A percentile compares a stretch with the other conserved stretches of the same genome.
Conservation (phyloP, 164 flowering plant species). For the Protea cynaroides region DNA sequence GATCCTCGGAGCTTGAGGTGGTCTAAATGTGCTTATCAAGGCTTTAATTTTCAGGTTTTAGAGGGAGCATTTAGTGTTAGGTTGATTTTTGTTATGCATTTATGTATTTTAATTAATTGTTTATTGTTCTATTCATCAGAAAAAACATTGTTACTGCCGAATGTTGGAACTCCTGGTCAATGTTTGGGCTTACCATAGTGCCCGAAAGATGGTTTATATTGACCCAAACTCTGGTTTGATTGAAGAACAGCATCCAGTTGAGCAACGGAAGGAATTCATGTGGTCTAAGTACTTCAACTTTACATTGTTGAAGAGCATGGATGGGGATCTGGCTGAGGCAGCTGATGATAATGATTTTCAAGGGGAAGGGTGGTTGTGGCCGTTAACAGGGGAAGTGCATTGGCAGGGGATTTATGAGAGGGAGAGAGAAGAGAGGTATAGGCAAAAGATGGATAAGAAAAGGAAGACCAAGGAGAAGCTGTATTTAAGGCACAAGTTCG, state of each 20-base stretch:
- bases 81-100: constrained; percentile 2
- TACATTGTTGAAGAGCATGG: constrained; percentile 85
- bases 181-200: constrained; percentile 98
- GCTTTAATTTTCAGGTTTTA: constrained; percentile 3
- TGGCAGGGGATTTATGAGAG: constrained; percentile 93
- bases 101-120: neutral
- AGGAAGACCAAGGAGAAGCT: constrained; percentile 63
- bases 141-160: constrained; percentile 83
- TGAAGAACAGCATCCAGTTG: constrained; percentile 81
- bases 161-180: constrained; percentile 79
- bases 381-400: constrained; percentile 86
- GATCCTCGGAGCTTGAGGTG: constrained; percentile 72
- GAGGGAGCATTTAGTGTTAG: neutral
- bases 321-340: constrained; percentile 94
- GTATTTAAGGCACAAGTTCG: constrained; percentile 58
- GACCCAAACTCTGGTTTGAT: constrained; percentile 65
- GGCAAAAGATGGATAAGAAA: constrained; percentile 91
- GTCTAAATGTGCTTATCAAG: constrained; percentile 2
- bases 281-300: constrained; percentile 77
- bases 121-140: constrained; percentile 33
- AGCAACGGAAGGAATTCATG: constrained; percentile 60
- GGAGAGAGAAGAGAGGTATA: constrained; percentile 83
- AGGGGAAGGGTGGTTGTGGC: constrained; percentile 80
- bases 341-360: constrained; percentile 75
- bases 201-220: constrained; percentile 72